Base-by-base conservation (phyloP, 805 yeast species). In the Hemisphaericaspora nanyangensis region DNA sequence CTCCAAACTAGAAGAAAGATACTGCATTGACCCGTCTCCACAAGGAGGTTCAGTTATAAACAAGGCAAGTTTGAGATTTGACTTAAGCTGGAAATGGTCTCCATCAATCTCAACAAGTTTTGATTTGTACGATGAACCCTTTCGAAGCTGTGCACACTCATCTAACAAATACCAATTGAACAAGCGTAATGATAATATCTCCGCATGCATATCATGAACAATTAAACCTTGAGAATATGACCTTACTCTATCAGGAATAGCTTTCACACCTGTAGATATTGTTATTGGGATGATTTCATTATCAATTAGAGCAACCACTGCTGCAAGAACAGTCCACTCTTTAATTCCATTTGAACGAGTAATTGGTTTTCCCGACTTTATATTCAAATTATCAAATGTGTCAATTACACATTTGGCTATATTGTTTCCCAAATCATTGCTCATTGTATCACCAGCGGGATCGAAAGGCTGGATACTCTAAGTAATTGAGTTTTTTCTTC, bases 161-260 rank as follows among this genome's bases (percentile, higher is more conserved):
- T 75, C 61, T 17, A 87, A 40, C 16, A 86, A 46, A 37, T 65
- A 72, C 47, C 74, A 58, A 49, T 90, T 90, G 54, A 91, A 79
- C 1, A 79, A 76, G 19, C 98, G 61, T 0, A 90, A 41, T 0
- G 84, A 76, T 12, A 93, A 60, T 1, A 89, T 74, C 54, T 91
- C 99, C 0, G 98, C 97, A 63, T 91, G 99, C 56, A 81, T 68
- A 58, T 91, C 98, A 52, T 91, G 98, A 0, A 91, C 65, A 7
- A 88, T 57, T 13, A 57, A 54, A 0, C 98, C 97, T 0, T 64
- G 40, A 2, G 76, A 63, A 35, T 63, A 61, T 3, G 55, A 44
- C 2, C 63, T 39, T 0, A 83, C 56, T 1, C 47, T 55, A 49
- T 82, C 77, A 1, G 97, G 90, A 15, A 75, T 50, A 0, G 87